Evolutionary conservation across 208 protist species (phyloP).

Genomic region (Crithidia acanthocephali): DNA sequence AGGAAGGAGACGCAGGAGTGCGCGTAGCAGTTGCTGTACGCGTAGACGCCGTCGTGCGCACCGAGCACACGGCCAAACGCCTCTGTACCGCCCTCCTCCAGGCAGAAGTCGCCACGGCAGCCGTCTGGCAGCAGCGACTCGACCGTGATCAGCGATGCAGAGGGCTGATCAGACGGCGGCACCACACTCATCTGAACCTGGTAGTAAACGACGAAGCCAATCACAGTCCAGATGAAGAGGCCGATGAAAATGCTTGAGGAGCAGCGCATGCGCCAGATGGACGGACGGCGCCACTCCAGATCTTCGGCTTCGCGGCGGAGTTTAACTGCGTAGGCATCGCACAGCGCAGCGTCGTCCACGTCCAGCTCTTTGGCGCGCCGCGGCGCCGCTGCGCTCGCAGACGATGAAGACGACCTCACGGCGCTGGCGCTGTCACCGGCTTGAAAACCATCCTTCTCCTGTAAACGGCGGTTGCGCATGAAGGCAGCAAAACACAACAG

Average conservation of each 20-base stretch:
- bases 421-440: not conserved
- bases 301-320: slow-evolving; percentile 14
- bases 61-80: slow-evolving; percentile 68
- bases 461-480: slow-evolving; percentile 7
- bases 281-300: not conserved
- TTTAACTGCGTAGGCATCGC: slow-evolving; percentile 12
- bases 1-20: slow-evolving; percentile 39
- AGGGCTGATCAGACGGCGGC: too few relatives aligned
- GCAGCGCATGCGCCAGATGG: slow-evolving; percentile 18
- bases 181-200: not conserved
- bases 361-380: not conserved
- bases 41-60: slow-evolving; percentile 45
- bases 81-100: slow-evolving; percentile 25
- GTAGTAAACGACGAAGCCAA: slow-evolving; percentile 24
- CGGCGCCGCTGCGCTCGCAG: not conserved
- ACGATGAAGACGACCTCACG: not conserved
- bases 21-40: slow-evolving; percentile 77
- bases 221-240: slow-evolving; percentile 26
- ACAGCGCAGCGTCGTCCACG: slow-evolving; percentile 10
- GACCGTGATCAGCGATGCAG: not conserved
- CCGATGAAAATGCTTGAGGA: slow-evolving; percentile 20
- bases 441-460: too few relatives aligned
- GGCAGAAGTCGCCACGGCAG: slow-evolving; percentile 21
- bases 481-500: not conserved
- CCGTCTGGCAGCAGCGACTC: slow-evolving; percentile 14